Conservation (phyloP, 371 early-diverging fungal species). For the Blakeslea trispora region DNA sequence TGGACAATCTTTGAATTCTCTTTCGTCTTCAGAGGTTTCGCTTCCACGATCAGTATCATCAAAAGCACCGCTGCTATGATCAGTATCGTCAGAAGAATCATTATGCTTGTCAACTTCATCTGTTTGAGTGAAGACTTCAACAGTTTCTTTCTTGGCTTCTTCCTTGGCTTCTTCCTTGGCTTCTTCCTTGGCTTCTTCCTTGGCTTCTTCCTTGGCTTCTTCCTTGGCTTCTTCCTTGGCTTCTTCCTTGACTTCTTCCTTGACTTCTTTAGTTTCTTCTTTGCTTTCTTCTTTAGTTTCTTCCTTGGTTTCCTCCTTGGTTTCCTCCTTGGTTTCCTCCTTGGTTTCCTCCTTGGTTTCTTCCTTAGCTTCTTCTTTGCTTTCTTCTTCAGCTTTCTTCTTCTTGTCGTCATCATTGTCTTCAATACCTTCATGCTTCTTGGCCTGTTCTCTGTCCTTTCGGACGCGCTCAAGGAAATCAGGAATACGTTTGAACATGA, state of each 20-base stretch:
- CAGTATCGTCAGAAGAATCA: too few relatives aligned
- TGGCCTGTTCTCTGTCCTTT: constrained; percentile 36
- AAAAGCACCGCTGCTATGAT: too few relatives aligned
- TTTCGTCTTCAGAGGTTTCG: too few relatives aligned
- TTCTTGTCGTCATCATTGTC: neutral
- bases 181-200: constrained; percentile 1
- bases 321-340: too few relatives aligned
- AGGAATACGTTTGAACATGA: constrained; percentile 19
- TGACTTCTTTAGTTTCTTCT: neutral
- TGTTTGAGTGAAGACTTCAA: neutral
- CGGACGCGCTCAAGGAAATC: constrained; percentile 28
- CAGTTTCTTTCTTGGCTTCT: neutral
- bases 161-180: too few relatives aligned
- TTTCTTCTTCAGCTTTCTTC: neutral
- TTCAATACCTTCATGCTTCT: constrained; percentile 10
- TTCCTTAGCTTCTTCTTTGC: too few relatives aligned
- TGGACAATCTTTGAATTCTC: too few relatives aligned
- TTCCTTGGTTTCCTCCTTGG: neutral
- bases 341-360: neutral
- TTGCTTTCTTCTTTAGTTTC: neutral
- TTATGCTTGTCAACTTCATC: too few relatives aligned
- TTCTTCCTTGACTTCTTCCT: neutral
- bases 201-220: neutral
- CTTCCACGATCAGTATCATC: too few relatives aligned
- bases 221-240: neutral